These are phyloP conservation scores for Nicotiana noctiflora DNA, from an alignment of 257 asterid genomes.

Conservation along the genomic window DNA sequence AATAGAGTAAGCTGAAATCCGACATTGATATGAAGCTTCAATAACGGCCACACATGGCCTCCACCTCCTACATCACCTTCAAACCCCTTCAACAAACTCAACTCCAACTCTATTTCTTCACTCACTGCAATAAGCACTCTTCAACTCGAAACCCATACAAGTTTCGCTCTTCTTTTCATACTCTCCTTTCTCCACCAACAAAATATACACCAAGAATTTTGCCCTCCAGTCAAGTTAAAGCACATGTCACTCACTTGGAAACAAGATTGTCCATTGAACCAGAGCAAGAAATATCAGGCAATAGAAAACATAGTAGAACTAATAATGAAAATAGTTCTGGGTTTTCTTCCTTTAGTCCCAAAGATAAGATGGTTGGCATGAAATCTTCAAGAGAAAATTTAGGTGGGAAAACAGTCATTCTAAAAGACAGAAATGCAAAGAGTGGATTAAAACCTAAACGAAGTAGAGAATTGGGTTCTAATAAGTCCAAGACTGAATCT, in stretches of 20 bases:
- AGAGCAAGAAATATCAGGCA: slow-evolving; percentile 22
- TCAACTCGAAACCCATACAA: too few relatives aligned
- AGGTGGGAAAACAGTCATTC: slow-evolving; percentile 26
- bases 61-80: slow-evolving; percentile 39
- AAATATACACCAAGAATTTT: slow-evolving; percentile 16
- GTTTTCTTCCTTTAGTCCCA: slow-evolving; percentile 28
- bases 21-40: slow-evolving; percentile 13
- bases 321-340: slow-evolving; percentile 28
- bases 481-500: slow-evolving; percentile 23
- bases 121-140: slow-evolving; percentile 31
- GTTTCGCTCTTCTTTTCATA: slow-evolving; percentile 17
- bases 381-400: slow-evolving; percentile 13
- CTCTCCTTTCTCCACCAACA: slow-evolving; percentile 16
- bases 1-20: not conserved
- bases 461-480: slow-evolving; percentile 24
- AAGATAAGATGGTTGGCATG: slow-evolving; percentile 13
- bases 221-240: slow-evolving; percentile 12
- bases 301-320: slow-evolving; percentile 6
- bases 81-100: slow-evolving; percentile 46
- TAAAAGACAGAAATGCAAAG: slow-evolving; percentile 43
- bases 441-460: slow-evolving; percentile 20
- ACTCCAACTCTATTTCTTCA: slow-evolving; percentile 37
- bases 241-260: slow-evolving; percentile 30
- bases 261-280: slow-evolving; percentile 17
- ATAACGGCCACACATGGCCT: slow-evolving; percentile 45